Percentiles rank a stretch among this genome's conserved stretches.
Conservation (phyloP, 139 green algal genomes). For the Chloropicon primus region DNA sequence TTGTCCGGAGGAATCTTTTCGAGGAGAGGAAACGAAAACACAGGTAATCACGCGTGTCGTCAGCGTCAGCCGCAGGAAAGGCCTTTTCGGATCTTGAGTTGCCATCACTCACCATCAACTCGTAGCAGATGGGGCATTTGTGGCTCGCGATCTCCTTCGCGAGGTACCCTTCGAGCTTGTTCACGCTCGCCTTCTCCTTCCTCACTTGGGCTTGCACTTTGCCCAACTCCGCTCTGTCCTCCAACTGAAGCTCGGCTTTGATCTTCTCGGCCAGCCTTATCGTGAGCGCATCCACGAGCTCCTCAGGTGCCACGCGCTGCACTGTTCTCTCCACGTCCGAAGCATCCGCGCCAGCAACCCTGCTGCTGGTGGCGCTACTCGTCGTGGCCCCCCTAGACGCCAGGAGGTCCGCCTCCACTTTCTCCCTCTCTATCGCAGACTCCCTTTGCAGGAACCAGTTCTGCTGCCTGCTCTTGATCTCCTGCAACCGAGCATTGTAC, state of each 20-base stretch:
- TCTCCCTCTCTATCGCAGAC: background rate
- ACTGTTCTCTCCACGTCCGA: background rate
- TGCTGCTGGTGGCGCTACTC: too few relatives aligned
- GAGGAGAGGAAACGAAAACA: too few relatives aligned
- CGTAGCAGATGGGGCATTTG: conserved; percentile 39
- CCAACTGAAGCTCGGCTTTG: background rate
- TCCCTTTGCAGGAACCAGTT: background rate
- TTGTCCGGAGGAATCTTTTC: conserved; percentile 18
- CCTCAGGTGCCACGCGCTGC: background rate
- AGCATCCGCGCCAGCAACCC: too few relatives aligned
- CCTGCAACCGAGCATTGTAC: background rate
- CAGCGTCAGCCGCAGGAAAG: too few relatives aligned
- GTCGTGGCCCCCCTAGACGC: too few relatives aligned
- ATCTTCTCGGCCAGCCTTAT: background rate
- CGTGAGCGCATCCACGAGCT: background rate
- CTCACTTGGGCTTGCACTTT: background rate
- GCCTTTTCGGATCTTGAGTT: too few relatives aligned
- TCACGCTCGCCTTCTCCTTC: background rate
- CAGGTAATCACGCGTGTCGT: too few relatives aligned
- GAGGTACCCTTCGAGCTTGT: conserved; percentile 13
- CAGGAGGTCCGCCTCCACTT: background rate
- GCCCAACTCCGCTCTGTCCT: background rate
- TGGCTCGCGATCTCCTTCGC: conserved; percentile 30
- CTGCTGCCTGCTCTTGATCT: background rate
- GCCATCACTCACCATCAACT: conserved; percentile 34